These are phyloP conservation scores for Plasmopara halstedii DNA, from an alignment of 352 stramenopile species.

Conservation along the genomic window DNA sequence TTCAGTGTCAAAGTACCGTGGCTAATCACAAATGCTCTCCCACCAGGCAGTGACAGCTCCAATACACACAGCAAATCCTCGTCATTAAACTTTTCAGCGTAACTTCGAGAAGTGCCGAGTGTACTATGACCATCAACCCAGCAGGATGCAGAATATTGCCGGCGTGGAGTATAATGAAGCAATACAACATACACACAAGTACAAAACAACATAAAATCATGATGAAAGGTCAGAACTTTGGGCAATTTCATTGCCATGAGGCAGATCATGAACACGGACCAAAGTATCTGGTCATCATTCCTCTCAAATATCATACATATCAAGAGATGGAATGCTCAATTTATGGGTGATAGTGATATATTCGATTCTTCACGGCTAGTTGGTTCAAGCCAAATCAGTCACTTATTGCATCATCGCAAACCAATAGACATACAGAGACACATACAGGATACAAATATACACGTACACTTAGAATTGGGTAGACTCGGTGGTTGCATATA, in stretches of 20 bases:
- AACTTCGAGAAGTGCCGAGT: conserved; percentile 15
- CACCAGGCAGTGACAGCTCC: conserved; percentile 14
- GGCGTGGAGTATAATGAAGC: conserved; percentile 86
- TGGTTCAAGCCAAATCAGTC: conserved; percentile 86
- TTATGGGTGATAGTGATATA: conserved; percentile 92
- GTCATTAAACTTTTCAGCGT: conserved; percentile 79
- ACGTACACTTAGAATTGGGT: conserved; percentile 19
- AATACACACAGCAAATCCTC: conserved; percentile 4
- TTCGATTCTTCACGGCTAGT: conserved; percentile 87
- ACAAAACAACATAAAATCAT: too few species aligned
- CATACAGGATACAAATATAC: conserved; percentile 10
- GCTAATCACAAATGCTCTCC: conserved; percentile 73
- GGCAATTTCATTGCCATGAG: conserved; percentile 87
- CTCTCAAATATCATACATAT: conserved; percentile 20
- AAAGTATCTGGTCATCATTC: conserved; percentile 87
- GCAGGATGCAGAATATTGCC: conserved; percentile 63
- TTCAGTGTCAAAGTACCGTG: conserved; percentile 85
- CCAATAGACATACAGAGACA: conserved; percentile 19
- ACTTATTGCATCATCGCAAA: conserved; percentile 81
- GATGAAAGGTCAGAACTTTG: conserved; percentile 81
- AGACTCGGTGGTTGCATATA: conserved; percentile 83
- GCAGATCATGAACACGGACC: conserved; percentile 89
- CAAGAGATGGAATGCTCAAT: conserved; percentile 71
- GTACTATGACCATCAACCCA: conserved; percentile 24
- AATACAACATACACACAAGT: conserved; percentile 10